phyloP scores from a whole-genome alignment of 257 asterid species.

The Ligustrum vulgare region DNA sequence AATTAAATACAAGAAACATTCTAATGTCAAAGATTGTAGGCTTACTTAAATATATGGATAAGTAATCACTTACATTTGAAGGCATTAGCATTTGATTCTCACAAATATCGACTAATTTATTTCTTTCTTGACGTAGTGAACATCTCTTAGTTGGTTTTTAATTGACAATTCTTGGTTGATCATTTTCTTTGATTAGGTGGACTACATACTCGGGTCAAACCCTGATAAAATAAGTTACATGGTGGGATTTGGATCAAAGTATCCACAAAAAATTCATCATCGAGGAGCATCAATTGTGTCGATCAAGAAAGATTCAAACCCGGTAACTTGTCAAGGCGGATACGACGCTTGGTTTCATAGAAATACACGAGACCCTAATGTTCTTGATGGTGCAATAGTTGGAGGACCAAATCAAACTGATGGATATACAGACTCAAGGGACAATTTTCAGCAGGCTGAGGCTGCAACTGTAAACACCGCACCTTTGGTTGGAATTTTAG shows the following conservation, averaged over 20 bases:
- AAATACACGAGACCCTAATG: constrained; percentile 52
- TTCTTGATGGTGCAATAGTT: constrained; percentile 56
- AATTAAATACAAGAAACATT: no score
- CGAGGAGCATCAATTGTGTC: constrained; percentile 72
- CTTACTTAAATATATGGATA: no score
- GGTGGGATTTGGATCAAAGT: constrained; percentile 65
- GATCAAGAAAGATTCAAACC: constrained; percentile 23
- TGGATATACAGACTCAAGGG: constrained; percentile 34
- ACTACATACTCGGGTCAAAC: constrained; percentile 60
- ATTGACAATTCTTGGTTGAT: background rate
- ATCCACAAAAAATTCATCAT: constrained; percentile 52
- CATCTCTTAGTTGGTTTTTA: no score
- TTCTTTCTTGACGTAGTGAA: no score
- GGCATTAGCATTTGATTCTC: no score
- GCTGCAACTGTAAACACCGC: constrained; percentile 54
- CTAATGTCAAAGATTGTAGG: no score
- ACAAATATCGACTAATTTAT: no score
- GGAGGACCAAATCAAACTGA: constrained; percentile 66
- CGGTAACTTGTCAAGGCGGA: constrained; percentile 51
- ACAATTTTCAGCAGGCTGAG: constrained; percentile 50
- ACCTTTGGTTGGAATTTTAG: constrained; percentile 63
- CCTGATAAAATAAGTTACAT: constrained; percentile 54
- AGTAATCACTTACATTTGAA: no score
- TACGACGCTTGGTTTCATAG: constrained; percentile 39
- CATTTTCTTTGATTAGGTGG: constrained; percentile 38